Base-by-base conservation (phyloP, 192 early-diverging fungal species). In the Rhizophagus clarus region DNA sequence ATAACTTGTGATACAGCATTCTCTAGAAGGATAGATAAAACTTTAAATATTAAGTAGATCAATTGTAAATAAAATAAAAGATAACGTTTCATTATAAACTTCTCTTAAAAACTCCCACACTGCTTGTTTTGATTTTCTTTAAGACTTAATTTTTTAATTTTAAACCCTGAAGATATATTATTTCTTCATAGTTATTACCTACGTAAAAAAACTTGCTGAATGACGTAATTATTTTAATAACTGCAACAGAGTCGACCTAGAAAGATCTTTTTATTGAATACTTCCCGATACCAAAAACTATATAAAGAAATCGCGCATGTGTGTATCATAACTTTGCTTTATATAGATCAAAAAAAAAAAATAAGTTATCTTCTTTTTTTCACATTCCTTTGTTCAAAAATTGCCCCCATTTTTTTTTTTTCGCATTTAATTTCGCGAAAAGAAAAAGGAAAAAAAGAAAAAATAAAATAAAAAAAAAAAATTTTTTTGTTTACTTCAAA, bases 241-340 rank as follows among this genome's bases (percentile, higher is more conserved):
- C 51, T 51, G 49, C 17, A 17, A 14, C 12, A 15, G 2, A 17
- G 15, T 20, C 9, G 9, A 10, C 51, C 51, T 56, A 56, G 51
- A 56, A 56, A 20, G 15, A 20, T 56, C 51, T 42, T 37, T 42
- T 42, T 42, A 20, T 56, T 56, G 14, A 4, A 20, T 56, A 5
- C 20, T 56, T 56, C 15, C 20, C 51, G 51, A 56, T 56, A 56
- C 15, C 51, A 4, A 56, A 56, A 56, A 56, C 51, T 56, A 56
- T 56, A 56, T 56, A 56, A 56, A 56, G 51, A 56, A 56, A 56
- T 56, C 51, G 51, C 51, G 51, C 51, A 56, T 56, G 51, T 56
- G 51, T 56, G 51, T 56, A 56, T 51, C 51, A 20, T 56, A 20
- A 56, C 51, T 56, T 56, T 56, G 3, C 51, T 56, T 56, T 20